Conservation (phyloP, 306 rosid genomes). For the Acacia crassicarpa region DNA sequence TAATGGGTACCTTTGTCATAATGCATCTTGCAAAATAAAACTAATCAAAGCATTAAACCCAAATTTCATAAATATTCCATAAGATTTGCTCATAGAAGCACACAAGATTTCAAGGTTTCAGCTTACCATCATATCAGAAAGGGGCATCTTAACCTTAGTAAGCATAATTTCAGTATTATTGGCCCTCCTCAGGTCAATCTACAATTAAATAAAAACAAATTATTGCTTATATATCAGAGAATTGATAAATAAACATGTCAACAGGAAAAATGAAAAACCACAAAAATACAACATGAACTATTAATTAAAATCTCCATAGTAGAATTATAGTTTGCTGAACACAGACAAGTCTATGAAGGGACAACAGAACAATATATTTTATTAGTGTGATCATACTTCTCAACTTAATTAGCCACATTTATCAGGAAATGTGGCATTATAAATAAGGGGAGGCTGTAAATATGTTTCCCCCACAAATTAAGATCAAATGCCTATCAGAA, state of each 20-base stretch:
- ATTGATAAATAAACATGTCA: background rate
- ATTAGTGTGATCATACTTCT: constrained; percentile 10
- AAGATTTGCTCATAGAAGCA: background rate
- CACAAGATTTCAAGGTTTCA: constrained; percentile 25
- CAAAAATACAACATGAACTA: background rate
- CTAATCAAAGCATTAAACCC: constrained; percentile 28
- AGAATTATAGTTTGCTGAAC: constrained; percentile 13
- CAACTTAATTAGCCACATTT: background rate
- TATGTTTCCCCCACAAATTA: constrained; percentile 20
- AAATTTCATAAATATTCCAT: background rate
- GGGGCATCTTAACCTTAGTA: constrained; percentile 99
- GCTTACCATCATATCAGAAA: constrained; percentile 97
- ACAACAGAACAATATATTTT: background rate
- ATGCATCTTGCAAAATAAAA: constrained; percentile 23
- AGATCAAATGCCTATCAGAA: constrained; percentile 11
- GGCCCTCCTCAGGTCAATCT: constrained; percentile 92
- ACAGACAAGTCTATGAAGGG: constrained; percentile 7
- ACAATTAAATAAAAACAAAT: constrained; percentile 21
- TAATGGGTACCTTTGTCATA: background rate
- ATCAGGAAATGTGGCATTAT: constrained; percentile 10
- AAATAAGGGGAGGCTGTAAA: constrained; percentile 9
- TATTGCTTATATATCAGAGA: constrained; percentile 23
- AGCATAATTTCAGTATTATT: constrained; percentile 96
- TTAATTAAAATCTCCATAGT: background rate
- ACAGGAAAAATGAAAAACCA: background rate